A percentile compares a stretch with the other conserved stretches of the same genome.
Conservation (phyloP, 805 yeast species). For the Nakazawaea ishiwadae region DNA sequence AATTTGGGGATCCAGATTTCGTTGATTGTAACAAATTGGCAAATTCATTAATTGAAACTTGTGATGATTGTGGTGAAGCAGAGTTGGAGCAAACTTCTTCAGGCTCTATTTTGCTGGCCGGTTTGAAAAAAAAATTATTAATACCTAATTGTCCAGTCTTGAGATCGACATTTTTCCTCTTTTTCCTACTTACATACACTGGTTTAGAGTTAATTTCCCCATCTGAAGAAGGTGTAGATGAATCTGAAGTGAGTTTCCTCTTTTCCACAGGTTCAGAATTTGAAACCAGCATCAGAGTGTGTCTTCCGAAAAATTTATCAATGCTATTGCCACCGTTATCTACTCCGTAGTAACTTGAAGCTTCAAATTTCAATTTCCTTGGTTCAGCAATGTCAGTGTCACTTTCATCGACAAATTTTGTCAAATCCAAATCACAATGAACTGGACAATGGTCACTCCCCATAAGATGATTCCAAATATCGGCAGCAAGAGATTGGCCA, state of each 20-base stretch:
- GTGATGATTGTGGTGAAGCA: not conserved
- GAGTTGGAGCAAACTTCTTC: constrained; percentile 1
- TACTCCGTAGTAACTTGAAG: constrained; percentile 41
- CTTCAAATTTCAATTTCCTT: constrained; percentile 39
- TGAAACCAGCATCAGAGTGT: too few relatives aligned
- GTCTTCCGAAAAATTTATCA: constrained; percentile 23
- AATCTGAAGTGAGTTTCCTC: constrained; percentile 13
- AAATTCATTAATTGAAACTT: constrained; percentile 18
- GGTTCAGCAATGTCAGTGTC: constrained; percentile 19
- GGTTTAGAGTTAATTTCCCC: not conserved
- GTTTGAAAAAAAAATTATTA: constrained; percentile 11
- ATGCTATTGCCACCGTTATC: constrained; percentile 22
- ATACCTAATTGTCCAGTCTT: constrained; percentile 7
- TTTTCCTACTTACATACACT: constrained; percentile 17
- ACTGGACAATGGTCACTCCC: constrained; percentile 98
- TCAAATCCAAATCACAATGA: constrained; percentile 51
- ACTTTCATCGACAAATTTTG: not conserved
- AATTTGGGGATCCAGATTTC: constrained; percentile 29
- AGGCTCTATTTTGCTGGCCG: not conserved
- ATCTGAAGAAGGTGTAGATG: constrained; percentile 4
- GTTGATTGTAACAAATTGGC: constrained; percentile 17
- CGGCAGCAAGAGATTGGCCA: constrained; percentile 35
- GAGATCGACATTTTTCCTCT: not conserved
- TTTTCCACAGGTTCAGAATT: too few relatives aligned
- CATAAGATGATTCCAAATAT: constrained; percentile 62